These are phyloP conservation scores for Pleurotus sapidus DNA, from an alignment of 768 basidiomycete species.

Conservation along the genomic window DNA sequence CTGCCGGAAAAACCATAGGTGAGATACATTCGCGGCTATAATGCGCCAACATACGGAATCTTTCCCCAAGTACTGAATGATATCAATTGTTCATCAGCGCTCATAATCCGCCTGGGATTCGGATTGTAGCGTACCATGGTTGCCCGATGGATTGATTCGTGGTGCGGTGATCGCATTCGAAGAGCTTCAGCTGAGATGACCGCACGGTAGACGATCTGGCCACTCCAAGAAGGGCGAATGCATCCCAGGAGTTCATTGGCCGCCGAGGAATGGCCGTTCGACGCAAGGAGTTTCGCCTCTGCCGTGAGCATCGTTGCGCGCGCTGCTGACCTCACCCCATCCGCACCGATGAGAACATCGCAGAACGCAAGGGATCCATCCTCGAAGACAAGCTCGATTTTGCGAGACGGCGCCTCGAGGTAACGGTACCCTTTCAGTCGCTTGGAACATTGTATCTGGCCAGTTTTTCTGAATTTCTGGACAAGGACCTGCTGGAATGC, in stretches of 20 bases:
- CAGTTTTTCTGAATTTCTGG: conserved; percentile 40
- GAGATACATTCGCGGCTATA: not conserved
- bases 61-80: conserved; percentile 54
- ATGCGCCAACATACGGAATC: conserved; percentile 29
- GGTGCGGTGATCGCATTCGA: conserved; percentile 37
- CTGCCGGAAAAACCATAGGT: conserved; percentile 26
- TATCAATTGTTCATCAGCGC: not conserved
- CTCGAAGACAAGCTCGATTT: conserved; percentile 52
- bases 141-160: conserved; percentile 43
- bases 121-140: conserved; percentile 37
- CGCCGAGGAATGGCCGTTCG: conserved; percentile 30
- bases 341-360: conserved; percentile 70
- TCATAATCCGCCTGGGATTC: not conserved
- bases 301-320: conserved; percentile 36
- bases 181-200: conserved; percentile 54
- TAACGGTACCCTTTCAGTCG: conserved; percentile 59
- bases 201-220: conserved; percentile 55
- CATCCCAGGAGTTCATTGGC: conserved; percentile 38
- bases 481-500: conserved; percentile 65
- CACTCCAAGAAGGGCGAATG: conserved; percentile 57
- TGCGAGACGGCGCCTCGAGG: conserved; percentile 35
- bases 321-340: conserved; percentile 61
- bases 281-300: conserved; percentile 30
- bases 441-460: conserved; percentile 50
- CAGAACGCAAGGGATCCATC: conserved; percentile 60